Conservation (phyloP, 345 rosid genomes). For the Heritiera fomes region DNA sequence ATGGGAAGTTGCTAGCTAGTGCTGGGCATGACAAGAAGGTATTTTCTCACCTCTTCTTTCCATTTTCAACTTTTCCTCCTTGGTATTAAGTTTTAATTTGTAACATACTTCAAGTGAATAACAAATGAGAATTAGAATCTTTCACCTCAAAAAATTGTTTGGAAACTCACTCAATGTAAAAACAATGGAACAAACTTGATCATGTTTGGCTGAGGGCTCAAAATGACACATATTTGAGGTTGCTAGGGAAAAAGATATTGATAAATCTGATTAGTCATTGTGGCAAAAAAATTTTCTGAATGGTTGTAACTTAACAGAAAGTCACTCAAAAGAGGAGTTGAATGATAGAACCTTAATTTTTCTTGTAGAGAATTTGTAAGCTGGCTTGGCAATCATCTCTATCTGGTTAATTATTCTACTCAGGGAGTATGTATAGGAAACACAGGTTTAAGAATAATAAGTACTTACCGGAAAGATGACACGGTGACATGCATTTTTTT, state of each 20-base stretch:
- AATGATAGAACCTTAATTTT: background rate
- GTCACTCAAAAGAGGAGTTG: background rate
- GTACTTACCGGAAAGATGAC: background rate
- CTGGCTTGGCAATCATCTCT: background rate
- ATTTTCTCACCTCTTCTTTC: background rate
- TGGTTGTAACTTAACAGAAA: background rate
- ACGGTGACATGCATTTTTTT: slow-evolving; percentile 18
- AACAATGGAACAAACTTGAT: background rate
- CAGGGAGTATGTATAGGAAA: background rate
- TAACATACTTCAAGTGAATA: background rate
- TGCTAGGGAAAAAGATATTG: background rate
- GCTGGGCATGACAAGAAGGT: slow-evolving; percentile 82
- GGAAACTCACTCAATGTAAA: background rate
- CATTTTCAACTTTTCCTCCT: background rate
- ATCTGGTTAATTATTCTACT: background rate
- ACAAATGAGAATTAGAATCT: background rate
- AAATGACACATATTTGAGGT: background rate
- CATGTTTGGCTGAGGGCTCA: background rate
- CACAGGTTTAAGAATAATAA: background rate
- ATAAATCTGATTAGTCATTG: background rate
- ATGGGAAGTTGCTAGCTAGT: slow-evolving; percentile 70
- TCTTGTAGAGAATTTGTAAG: background rate
- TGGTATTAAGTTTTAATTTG: background rate
- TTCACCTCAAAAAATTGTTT: background rate
- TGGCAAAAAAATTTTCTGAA: background rate